These are phyloP conservation scores for Phaeosphaeriaceae sp. DNA, from an alignment of 2,329 filamentous ascomycete species.

Conservation along the genomic window DNA sequence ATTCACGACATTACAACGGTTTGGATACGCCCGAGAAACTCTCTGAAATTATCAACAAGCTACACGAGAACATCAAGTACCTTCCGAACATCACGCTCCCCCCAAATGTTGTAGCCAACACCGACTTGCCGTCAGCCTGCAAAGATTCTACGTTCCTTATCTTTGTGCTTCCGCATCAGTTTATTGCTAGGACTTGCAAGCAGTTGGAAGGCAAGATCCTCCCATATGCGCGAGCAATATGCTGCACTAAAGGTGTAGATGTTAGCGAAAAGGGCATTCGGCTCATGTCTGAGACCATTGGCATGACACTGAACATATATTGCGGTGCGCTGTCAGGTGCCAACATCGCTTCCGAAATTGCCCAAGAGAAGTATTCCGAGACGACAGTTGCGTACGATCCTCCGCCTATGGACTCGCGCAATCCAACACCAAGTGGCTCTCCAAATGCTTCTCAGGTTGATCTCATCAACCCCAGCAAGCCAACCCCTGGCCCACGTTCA, in stretches of 20 bases:
- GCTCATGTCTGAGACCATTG: slow-evolving; percentile 95
- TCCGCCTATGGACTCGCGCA: slow-evolving; percentile 82
- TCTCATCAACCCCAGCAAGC: slow-evolving; percentile 59
- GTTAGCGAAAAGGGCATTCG: slow-evolving; percentile 85
- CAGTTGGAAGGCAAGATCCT: slow-evolving; percentile 87
- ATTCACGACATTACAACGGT: slow-evolving; percentile 75
- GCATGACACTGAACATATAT: slow-evolving; percentile 89
- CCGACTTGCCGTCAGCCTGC: slow-evolving; percentile 79
- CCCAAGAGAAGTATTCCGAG: slow-evolving; percentile 94
- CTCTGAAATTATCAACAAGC: slow-evolving; percentile 85
- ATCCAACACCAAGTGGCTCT: slow-evolving; percentile 64
- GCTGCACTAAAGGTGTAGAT: slow-evolving; percentile 97
- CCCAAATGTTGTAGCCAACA: slow-evolving; percentile 81
- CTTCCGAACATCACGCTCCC: slow-evolving; percentile 87
- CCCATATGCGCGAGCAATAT: slow-evolving; percentile 90
- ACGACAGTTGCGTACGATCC: slow-evolving; percentile 97
- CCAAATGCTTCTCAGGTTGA: slow-evolving; percentile 58
- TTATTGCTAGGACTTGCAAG: slow-evolving; percentile 85
- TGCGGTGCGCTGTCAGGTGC: slow-evolving; percentile 94
- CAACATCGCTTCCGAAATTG: slow-evolving; percentile 95
- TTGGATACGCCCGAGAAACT: slow-evolving; percentile 78
- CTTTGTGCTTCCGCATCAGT: slow-evolving; percentile 97
- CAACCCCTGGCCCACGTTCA: slow-evolving; percentile 64
- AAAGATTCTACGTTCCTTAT: slow-evolving; percentile 85
- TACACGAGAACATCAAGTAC: slow-evolving; percentile 98